Evolutionary conservation across 192 early-diverging fungal genomes (phyloP).

Genomic region (Coemansia sp.): DNA sequence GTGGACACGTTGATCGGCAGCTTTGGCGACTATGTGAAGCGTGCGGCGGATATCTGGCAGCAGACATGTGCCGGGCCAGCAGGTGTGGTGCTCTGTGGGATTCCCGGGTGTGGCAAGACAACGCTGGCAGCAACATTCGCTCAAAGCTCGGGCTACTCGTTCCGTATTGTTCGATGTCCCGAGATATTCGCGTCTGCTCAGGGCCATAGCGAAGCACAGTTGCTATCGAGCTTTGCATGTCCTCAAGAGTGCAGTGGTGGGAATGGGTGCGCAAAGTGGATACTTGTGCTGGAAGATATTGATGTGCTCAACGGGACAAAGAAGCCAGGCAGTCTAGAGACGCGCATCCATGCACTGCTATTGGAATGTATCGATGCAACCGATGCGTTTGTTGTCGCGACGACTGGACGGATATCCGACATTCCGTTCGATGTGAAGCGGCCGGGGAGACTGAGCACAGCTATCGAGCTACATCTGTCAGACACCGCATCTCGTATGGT

Average conservation of each 20-base stretch:
- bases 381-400: constrained; percentile 43
- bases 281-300: constrained; percentile 47
- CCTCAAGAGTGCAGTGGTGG: not conserved
- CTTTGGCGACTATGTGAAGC: constrained; percentile 22
- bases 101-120: constrained; percentile 47
- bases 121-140: constrained; percentile 39
- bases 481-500: constrained; percentile 28
- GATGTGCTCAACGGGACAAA: constrained; percentile 43
- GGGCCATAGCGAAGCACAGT: constrained; percentile 38
- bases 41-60: not conserved
- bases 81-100: constrained; percentile 45
- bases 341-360: constrained; percentile 45
- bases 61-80: constrained; percentile 10
- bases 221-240: constrained; percentile 28
- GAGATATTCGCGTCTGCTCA: constrained; percentile 47
- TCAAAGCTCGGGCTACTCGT: constrained; percentile 14
- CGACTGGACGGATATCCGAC: constrained; percentile 24
- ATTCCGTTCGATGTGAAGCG: constrained; percentile 38
- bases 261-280: constrained; percentile 4
- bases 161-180: constrained; percentile 38
- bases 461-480: constrained; percentile 33
- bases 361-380: constrained; percentile 32
- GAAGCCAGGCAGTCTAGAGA: constrained; percentile 32
- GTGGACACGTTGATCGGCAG: constrained; percentile 26
- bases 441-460: constrained; percentile 30